phyloP scores from a whole-genome alignment of 768 basidiomycete genomes.

The Russula griseocarnosa region DNA sequence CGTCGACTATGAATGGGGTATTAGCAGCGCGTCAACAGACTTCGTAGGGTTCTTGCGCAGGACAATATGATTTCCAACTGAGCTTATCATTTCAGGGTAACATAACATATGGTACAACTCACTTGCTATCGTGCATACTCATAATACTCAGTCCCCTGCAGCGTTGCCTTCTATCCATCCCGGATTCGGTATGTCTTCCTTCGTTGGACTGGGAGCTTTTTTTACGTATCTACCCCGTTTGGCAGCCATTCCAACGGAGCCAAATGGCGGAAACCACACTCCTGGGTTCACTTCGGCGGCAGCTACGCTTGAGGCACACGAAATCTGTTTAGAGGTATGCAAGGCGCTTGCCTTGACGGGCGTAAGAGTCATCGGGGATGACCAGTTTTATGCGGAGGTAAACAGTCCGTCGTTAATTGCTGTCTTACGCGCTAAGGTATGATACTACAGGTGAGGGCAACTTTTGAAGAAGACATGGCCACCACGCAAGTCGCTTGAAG shows the following conservation, averaged over 20 bases:
- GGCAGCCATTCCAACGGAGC: slow-evolving; percentile 69
- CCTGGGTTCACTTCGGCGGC: slow-evolving; percentile 62
- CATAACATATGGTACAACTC: slow-evolving; percentile 59
- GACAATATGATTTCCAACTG: not conserved
- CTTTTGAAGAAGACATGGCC: slow-evolving; percentile 24
- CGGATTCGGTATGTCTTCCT: slow-evolving; percentile 49
- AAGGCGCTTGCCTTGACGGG: slow-evolving; percentile 71
- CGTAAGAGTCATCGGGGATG: slow-evolving; percentile 65
- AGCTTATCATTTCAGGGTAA: slow-evolving; percentile 50
- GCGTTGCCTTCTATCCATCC: slow-evolving; percentile 70
- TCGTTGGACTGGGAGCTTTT: not conserved
- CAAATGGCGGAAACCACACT: slow-evolving; percentile 77
- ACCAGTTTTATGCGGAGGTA: slow-evolving; percentile 56
- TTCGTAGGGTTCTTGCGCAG: slow-evolving; percentile 51
- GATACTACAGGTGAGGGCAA: slow-evolving; percentile 15
- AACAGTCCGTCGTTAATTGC: not conserved
- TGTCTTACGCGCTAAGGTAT: not conserved
- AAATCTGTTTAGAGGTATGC: slow-evolving; percentile 61
- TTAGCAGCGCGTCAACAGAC: slow-evolving; percentile 71
- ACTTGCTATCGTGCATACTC: not conserved
- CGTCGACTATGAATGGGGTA: slow-evolving; percentile 64
- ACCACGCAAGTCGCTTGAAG: slow-evolving; percentile 7
- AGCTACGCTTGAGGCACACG: slow-evolving; percentile 55
- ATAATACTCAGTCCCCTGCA: slow-evolving; percentile 23
- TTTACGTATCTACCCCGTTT: not conserved